These are phyloP conservation scores for Trichoderma oligosporum DNA, from an alignment of 2,329 filamentous ascomycete genomes.

Conservation along the genomic window DNA sequence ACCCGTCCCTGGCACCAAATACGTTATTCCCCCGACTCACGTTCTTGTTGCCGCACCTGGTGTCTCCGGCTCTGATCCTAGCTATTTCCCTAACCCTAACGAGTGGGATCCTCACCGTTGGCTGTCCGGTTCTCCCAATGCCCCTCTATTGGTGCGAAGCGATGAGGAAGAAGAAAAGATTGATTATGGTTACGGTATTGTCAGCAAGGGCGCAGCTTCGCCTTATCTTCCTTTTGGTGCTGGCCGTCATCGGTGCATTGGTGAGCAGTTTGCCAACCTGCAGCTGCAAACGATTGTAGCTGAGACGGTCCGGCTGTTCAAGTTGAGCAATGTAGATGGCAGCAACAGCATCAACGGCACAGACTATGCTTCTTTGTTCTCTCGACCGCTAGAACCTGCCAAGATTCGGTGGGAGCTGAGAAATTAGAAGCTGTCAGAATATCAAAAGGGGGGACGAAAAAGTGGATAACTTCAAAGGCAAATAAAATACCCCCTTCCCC, in stretches of 20 bases:
- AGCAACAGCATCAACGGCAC: constrained; percentile 64
- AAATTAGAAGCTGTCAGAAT: constrained; percentile 36
- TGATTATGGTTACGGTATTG: constrained; percentile 90
- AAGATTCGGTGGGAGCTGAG: constrained; percentile 73
- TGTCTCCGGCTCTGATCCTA: constrained; percentile 66
- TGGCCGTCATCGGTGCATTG: constrained; percentile 89
- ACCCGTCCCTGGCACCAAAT: constrained; percentile 76
- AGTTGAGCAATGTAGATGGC: constrained; percentile 72
- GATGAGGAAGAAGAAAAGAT: constrained; percentile 70
- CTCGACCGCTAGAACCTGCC: constrained; percentile 66
- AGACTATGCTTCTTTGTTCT: constrained; percentile 69
- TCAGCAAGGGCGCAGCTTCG: constrained; percentile 84
- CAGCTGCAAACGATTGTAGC: constrained; percentile 84
- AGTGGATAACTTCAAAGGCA: neutral
- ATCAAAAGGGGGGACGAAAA: neutral
- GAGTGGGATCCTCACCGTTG: constrained; percentile 90
- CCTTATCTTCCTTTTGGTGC: constrained; percentile 94
- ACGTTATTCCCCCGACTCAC: constrained; percentile 75
- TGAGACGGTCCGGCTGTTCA: constrained; percentile 72
- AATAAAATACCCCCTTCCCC: constrained; percentile 41
- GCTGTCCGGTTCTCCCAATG: constrained; percentile 62
- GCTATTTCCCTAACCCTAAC: constrained; percentile 77
- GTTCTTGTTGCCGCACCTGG: constrained; percentile 81
- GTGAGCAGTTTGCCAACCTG: constrained; percentile 92
- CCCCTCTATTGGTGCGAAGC: constrained; percentile 43